Base-by-base conservation (phyloP, 106 monocot species). In the Chionographis japonica region DNA sequence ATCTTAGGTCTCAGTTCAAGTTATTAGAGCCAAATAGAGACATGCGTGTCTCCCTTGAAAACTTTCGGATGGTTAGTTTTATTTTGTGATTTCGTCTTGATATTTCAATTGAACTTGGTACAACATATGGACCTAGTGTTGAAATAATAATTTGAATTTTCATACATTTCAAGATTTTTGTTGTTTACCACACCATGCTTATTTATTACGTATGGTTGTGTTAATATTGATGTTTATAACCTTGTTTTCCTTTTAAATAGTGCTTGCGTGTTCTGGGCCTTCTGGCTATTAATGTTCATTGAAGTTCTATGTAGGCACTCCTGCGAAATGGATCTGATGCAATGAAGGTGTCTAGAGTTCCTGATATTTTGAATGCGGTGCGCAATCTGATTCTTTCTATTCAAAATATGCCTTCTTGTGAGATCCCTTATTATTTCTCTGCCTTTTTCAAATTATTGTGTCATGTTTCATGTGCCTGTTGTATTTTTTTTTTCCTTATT, bases 301-400 rank as follows among this genome's bases (percentile, higher is more conserved):
- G 11, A 14, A 5, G 53, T 74, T 54, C 55, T 67, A 12, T 62
- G 50, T 71, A 92, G 92, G 92, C 88, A 37, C 83, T 92, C 3
- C 8, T 67, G 17, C 77, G 55, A 68, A 75, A 85, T 66, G 74
- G 66, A 43, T 88, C 92, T 6, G 76, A 80, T 66, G 85, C 88
- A 12, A 92, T 92, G 92, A 75, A 73, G 74, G 88, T 85, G 61
- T 78, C 92, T 10, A 88, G 74, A 70, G 85, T 85, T 65, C 72
- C 76, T 42, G 92, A 92, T 15, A 82, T 88, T 54, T 68, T 92
- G 59, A 83, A 78, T 68, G 69, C 83, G 68, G 92, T 92, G 65
- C 37, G 75, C 4, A 6, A 64, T 58, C 56, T 57, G 4, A 38
- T 14, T 37, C 6, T 58, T 12, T 43, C 38, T 40, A 18, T 8